These are phyloP conservation scores for Globisporangium polare DNA, from an alignment of 352 stramenopile species.

Conservation along the genomic window DNA sequence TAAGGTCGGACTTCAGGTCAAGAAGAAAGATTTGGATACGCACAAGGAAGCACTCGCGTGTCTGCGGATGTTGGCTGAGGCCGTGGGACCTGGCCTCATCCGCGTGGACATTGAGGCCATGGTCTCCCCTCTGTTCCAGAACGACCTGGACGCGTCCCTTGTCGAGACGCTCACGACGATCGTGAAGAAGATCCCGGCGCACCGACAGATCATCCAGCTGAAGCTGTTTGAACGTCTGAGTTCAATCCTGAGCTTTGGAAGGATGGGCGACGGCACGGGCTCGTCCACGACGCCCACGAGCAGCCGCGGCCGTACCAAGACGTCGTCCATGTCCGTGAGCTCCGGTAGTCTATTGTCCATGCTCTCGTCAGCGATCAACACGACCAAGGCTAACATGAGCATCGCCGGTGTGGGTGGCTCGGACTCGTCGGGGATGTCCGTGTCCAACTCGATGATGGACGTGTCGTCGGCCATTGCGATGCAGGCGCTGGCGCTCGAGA, in stretches of 20 bases:
- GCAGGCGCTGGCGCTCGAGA: conserved; percentile 83
- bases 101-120: conserved; percentile 81
- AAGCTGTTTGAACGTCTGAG: conserved; percentile 84
- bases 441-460: conserved; percentile 27
- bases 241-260: conserved; percentile 48
- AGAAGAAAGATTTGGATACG: conserved; percentile 81
- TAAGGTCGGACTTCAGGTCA: conserved; percentile 78
- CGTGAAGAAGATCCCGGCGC: conserved; percentile 76
- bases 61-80: conserved; percentile 77
- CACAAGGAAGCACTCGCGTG: conserved; percentile 82
- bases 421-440: conserved; percentile 27
- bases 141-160: conserved; percentile 74
- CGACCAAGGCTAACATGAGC: conserved; percentile 40
- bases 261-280: conserved; percentile 40
- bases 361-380: conserved; percentile 54
- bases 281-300: conserved; percentile 53
- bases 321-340: conserved; percentile 63
- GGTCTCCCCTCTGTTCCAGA: conserved; percentile 76
- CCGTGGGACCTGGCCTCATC: conserved; percentile 65
- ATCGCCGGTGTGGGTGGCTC: conserved; percentile 19
- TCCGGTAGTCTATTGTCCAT: conserved; percentile 71
- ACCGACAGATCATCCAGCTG: conserved; percentile 76
- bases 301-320: conserved; percentile 68
- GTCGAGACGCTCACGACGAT: conserved; percentile 84
- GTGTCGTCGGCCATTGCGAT: conserved; percentile 63